A percentile compares a stretch with the other conserved stretches of the same genome.
These are phyloP conservation scores for Pseudozyma pruni DNA, from an alignment of 1,284 basidiomycete species.

Conservation along the genomic window DNA sequence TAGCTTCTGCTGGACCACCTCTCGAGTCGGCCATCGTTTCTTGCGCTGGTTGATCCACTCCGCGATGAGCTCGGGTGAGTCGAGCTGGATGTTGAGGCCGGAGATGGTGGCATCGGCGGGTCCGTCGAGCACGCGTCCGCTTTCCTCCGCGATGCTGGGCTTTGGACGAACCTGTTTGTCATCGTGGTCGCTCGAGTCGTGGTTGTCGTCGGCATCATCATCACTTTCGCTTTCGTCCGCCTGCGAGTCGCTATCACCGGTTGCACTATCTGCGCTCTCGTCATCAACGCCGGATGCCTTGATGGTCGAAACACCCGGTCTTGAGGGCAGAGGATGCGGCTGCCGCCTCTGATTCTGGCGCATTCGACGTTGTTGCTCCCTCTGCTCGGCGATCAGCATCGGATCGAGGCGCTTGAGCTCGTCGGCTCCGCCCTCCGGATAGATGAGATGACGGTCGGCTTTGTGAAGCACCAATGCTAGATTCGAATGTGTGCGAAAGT, in stretches of 20 bases:
- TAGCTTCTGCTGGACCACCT: conserved; percentile 54
- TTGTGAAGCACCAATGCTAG: conserved; percentile 60
- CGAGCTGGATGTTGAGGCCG: conserved; percentile 64
- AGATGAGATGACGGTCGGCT: conserved; percentile 63
- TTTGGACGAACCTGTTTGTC: conserved; percentile 1
- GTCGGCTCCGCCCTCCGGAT: conserved; percentile 59
- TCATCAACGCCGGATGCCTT: not conserved
- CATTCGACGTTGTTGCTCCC: conserved; percentile 37
- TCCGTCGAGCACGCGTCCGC: conserved; percentile 44
- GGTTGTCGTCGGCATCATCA: not conserved
- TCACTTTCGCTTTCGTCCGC: not conserved
- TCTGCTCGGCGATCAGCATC: conserved; percentile 57
- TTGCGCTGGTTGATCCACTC: conserved; percentile 65
- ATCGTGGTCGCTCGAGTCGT: conserved; percentile 3
- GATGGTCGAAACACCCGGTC: not conserved
- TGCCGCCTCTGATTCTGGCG: conserved; percentile 25
- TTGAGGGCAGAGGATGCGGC: conserved; percentile 21
- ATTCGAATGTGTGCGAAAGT: conserved; percentile 35
- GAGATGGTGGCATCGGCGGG: conserved; percentile 59
- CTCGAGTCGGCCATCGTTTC: conserved; percentile 62
- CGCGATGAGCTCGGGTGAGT: conserved; percentile 63
- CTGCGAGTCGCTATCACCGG: conserved; percentile 6
- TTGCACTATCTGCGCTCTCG: not conserved
- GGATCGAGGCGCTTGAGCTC: conserved; percentile 60
- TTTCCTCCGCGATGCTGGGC: conserved; percentile 1